These are phyloP conservation scores for Melampsora americana DNA, from an alignment of 1,284 basidiomycete genomes.

Conservation along the genomic window DNA sequence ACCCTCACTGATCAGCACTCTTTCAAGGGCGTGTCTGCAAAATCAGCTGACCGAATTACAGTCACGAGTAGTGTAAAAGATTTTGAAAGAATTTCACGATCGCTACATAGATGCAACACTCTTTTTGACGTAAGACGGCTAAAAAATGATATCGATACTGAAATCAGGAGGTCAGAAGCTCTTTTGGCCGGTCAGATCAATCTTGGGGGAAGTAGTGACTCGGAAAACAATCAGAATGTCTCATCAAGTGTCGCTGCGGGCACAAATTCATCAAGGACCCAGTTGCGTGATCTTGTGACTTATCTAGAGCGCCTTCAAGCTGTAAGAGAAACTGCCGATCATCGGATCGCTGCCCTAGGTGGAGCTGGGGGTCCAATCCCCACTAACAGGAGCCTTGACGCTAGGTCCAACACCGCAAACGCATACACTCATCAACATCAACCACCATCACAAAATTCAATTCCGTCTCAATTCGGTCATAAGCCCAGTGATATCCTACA, in stretches of 20 bases:
- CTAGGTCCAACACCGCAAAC: slow-evolving; percentile 47
- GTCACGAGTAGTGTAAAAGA: slow-evolving; percentile 60
- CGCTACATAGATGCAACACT: slow-evolving; percentile 74
- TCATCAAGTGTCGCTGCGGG: slow-evolving; percentile 62
- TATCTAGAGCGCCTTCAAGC: slow-evolving; percentile 83
- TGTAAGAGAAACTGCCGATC: slow-evolving; percentile 78
- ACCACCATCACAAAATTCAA: slow-evolving; percentile 44
- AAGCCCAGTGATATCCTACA: slow-evolving; percentile 27
- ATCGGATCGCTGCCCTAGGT: slow-evolving; percentile 74
- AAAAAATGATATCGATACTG: slow-evolving; percentile 81
- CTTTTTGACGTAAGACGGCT: slow-evolving; percentile 81
- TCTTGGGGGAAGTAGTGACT: not conserved
- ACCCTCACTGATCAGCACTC: slow-evolving; percentile 7
- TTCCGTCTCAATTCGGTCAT: slow-evolving; percentile 29
- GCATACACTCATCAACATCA: slow-evolving; percentile 30
- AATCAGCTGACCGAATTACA: slow-evolving; percentile 47
- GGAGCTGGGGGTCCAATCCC: slow-evolving; percentile 61
- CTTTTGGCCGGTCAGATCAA: slow-evolving; percentile 58
- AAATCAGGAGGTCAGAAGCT: slow-evolving; percentile 73
- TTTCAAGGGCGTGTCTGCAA: not conserved
- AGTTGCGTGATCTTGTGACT: slow-evolving; percentile 73
- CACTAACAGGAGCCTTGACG: slow-evolving; percentile 56
- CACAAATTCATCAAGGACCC: slow-evolving; percentile 78
- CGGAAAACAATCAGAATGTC: slow-evolving; percentile 31
- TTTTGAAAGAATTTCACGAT: slow-evolving; percentile 82